These are phyloP conservation scores for Otatea glauca DNA, from an alignment of 176 grass and related monocot species.

Conservation along the genomic window DNA sequence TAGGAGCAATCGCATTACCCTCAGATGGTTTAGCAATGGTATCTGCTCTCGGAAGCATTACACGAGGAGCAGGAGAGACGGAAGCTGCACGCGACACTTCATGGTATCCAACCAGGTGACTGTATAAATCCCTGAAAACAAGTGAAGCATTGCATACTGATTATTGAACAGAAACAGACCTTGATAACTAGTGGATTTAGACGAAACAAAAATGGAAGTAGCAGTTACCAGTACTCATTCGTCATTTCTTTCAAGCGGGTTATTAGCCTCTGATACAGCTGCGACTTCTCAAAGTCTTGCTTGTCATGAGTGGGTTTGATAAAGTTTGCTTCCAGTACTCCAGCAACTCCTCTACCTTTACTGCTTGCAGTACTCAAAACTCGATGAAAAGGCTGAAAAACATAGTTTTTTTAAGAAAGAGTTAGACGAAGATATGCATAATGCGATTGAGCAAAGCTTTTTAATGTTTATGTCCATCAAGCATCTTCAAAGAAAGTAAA, in stretches of 20 bases:
- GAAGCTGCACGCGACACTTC: neutral
- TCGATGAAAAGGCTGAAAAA: conserved; percentile 57
- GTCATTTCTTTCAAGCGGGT: conserved; percentile 65
- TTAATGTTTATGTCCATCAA: neutral
- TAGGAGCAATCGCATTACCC: neutral
- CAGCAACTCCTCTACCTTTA: conserved; percentile 50
- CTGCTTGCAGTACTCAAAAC: conserved; percentile 43
- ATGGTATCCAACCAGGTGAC: conserved; percentile 45
- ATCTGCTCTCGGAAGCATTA: neutral
- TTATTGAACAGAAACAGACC: neutral
- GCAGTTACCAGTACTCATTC: conserved; percentile 56
- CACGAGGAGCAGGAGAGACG: neutral
- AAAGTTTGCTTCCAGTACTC: conserved; percentile 58
- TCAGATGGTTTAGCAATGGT: neutral
- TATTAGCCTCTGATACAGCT: conserved; percentile 54
- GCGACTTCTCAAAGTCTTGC: conserved; percentile 60
- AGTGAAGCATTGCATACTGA: conserved; percentile 4
- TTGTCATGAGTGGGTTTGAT: conserved; percentile 75
- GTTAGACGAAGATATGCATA: neutral
- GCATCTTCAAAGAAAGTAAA: conserved; percentile 24
- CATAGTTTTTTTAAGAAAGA: neutral
- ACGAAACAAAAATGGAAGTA: neutral
- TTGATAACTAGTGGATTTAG: neutral
- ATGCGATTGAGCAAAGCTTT: neutral
- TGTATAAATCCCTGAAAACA: conserved; percentile 49